A percentile compares a stretch with the other conserved stretches of the same genome.
These are phyloP conservation scores for Coemansia umbellata DNA, from an alignment of 192 early-diverging fungal species.

Conservation along the genomic window DNA sequence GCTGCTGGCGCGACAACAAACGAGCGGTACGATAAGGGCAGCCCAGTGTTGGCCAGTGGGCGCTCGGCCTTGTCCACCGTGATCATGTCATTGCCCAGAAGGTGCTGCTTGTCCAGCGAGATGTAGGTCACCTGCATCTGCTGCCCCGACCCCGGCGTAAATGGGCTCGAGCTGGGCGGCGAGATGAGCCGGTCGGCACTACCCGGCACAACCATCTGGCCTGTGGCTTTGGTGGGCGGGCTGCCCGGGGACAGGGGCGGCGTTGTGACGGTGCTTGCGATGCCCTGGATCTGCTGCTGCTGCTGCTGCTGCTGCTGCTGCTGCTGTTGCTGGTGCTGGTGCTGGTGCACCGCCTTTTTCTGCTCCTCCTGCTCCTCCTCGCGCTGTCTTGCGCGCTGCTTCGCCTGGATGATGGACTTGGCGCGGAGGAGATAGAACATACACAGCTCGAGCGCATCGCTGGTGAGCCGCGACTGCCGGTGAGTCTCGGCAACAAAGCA, in stretches of 20 bases:
- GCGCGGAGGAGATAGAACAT: constrained; percentile 49
- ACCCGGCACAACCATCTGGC: constrained; percentile 18
- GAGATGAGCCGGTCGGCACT: constrained; percentile 7
- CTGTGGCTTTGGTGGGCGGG: neutral
- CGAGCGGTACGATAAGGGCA: constrained; percentile 34
- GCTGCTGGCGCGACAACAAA: constrained; percentile 12
- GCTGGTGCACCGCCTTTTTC: neutral
- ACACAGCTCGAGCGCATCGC: constrained; percentile 44
- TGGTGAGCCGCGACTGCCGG: constrained; percentile 39
- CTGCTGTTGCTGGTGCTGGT: constrained; percentile 3
- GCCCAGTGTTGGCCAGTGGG: constrained; percentile 10
- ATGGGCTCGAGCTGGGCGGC: constrained; percentile 22
- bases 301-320: constrained; percentile 2
- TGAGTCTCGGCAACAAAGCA: constrained; percentile 52
- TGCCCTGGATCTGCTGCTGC: neutral
- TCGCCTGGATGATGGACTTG: constrained; percentile 44
- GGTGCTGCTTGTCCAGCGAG: constrained; percentile 30
- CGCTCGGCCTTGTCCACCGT: constrained; percentile 27
- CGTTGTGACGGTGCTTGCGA: no score
- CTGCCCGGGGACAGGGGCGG: constrained; percentile 26
- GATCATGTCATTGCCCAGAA: constrained; percentile 34
- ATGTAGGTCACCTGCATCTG: constrained; percentile 8
- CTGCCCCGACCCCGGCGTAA: constrained; percentile 25
- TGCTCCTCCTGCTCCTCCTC: constrained; percentile 28
- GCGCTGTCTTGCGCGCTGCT: constrained; percentile 27